A percentile compares a stretch with the other conserved stretches of the same genome.
Evolutionary conservation across 257 asterid genomes (phyloP).

Genomic region (Voacanga thouarsii): DNA sequence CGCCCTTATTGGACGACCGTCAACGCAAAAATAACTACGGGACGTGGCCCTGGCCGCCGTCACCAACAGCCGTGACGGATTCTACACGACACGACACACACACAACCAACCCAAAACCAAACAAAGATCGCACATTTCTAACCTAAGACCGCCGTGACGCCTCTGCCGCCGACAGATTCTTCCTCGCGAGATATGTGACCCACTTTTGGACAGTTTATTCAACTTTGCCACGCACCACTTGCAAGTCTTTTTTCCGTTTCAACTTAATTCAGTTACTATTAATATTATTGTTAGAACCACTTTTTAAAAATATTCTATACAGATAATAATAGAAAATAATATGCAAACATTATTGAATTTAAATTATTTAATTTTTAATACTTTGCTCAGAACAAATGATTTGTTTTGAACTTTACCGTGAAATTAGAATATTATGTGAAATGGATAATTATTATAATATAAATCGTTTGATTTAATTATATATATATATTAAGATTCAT

Average conservation of each 20-base stretch:
- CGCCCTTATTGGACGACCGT: conserved; percentile 30
- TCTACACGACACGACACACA: conserved; percentile 2
- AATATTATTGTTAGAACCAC: too few species aligned
- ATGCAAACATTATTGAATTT: too few species aligned
- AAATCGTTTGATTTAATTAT: too few species aligned
- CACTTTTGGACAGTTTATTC: conserved; percentile 19
- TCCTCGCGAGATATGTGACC: neutral
- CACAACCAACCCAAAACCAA: neutral
- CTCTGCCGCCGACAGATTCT: conserved; percentile 37
- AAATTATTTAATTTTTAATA: too few species aligned
- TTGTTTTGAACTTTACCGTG: too few species aligned
- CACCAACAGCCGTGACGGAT: conserved; percentile 23
- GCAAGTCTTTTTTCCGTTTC: neutral
- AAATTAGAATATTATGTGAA: too few species aligned
- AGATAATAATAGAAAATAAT: too few species aligned
- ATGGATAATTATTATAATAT: too few species aligned
- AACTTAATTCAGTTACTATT: neutral
- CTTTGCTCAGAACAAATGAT: too few species aligned
- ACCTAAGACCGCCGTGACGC: conserved; percentile 38
- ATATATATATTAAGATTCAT: too few species aligned
- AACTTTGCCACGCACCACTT: conserved; percentile 21
- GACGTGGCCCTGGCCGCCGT: conserved; percentile 26
- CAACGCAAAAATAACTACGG: conserved; percentile 6
- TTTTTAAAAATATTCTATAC: too few species aligned
- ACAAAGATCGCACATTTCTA: neutral